Conservation (phyloP, 202 grass and related monocot species). For the Digitaria exilis region DNA sequence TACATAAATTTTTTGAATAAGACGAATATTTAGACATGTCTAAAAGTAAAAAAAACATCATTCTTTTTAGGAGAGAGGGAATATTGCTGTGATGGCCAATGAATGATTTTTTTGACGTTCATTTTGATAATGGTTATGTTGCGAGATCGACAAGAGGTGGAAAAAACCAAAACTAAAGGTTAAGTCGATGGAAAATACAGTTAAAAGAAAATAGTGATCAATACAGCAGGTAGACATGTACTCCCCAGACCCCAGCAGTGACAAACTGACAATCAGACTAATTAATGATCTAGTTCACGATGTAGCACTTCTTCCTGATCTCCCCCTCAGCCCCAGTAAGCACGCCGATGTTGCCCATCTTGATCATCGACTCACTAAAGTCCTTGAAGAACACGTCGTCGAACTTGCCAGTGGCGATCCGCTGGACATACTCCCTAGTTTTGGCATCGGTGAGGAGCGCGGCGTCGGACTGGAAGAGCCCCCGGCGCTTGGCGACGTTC, state of each 20-base stretch:
- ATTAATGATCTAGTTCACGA: constrained; percentile 14
- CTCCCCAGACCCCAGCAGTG: not conserved
- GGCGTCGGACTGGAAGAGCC: constrained; percentile 48
- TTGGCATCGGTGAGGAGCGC: constrained; percentile 35
- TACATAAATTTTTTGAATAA: no score
- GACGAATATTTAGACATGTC: no score
- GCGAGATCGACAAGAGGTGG: not conserved
- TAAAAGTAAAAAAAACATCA: no score
- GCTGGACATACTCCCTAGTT: constrained; percentile 50
- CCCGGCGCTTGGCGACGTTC: constrained; percentile 37
- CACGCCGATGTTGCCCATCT: constrained; percentile 58
- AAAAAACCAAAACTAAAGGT: not conserved
- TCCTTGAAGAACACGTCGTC: constrained; percentile 52
- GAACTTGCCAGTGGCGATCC: constrained; percentile 33
- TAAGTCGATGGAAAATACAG: not conserved
- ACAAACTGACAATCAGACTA: not conserved
- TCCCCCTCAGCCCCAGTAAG: constrained; percentile 53
- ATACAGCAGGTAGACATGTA: not conserved
- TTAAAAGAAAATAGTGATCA: not conserved
- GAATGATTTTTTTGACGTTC: no score
- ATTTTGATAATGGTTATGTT: no score
- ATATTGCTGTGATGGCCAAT: no score
- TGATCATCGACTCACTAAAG: constrained; percentile 54
- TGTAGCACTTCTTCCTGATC: constrained; percentile 62
- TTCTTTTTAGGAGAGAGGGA: no score